Conservation (phyloP, 2,329 filamentous ascomycete species). For the Aspergillus sp. region DNA sequence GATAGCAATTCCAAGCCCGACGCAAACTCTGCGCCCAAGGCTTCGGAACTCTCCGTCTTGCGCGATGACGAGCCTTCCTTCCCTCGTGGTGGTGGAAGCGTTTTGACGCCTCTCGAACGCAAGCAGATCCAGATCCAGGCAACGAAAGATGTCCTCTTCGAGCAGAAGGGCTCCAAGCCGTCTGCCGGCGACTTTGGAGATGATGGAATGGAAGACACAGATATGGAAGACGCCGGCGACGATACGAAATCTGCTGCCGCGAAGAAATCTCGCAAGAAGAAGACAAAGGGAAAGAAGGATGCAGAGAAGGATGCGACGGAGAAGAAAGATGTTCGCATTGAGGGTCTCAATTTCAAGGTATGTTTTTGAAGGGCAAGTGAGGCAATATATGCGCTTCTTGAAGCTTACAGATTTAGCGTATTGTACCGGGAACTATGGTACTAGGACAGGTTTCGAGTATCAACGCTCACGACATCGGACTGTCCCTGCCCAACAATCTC, state of each 20-base stretch:
- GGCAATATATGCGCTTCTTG: background rate
- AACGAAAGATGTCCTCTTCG: slow-evolving; percentile 86
- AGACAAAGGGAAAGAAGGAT: slow-evolving; percentile 51
- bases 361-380: slow-evolving; percentile 21
- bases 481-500: slow-evolving; percentile 90
- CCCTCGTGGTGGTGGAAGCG: slow-evolving; percentile 85
- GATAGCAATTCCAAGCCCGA: slow-evolving; percentile 16
- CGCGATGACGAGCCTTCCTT: slow-evolving; percentile 85
- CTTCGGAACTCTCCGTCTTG: slow-evolving; percentile 48
- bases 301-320: slow-evolving; percentile 53
- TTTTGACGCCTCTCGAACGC: slow-evolving; percentile 89
- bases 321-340: slow-evolving; percentile 67
- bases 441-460: slow-evolving; percentile 84
- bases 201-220: slow-evolving; percentile 58
- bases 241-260: slow-evolving; percentile 34
- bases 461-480: slow-evolving; percentile 72
- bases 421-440: slow-evolving; percentile 82
- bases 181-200: slow-evolving; percentile 53
- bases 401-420: slow-evolving; percentile 60
- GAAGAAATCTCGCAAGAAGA: slow-evolving; percentile 45
- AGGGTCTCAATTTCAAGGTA: slow-evolving; percentile 88
- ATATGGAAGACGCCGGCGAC: slow-evolving; percentile 52
- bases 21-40: slow-evolving; percentile 27
- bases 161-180: slow-evolving; percentile 66
- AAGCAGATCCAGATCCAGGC: slow-evolving; percentile 96